These are phyloP conservation scores for Fusarium sp. DNA, from an alignment of 2,329 filamentous ascomycete genomes.

Conservation along the genomic window DNA sequence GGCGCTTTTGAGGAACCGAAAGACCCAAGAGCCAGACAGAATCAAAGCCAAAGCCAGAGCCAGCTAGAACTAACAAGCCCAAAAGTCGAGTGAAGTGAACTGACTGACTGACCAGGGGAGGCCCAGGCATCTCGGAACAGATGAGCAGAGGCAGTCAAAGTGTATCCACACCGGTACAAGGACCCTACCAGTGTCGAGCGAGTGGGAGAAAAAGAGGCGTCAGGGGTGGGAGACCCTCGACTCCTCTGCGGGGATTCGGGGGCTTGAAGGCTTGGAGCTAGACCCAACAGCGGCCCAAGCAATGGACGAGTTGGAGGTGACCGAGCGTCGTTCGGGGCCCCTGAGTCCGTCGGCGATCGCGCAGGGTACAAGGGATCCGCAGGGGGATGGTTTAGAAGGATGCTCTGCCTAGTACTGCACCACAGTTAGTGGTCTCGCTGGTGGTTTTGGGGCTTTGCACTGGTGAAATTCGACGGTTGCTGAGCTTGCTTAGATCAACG, in stretches of 20 bases:
- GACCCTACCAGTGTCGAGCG: constrained; percentile 23
- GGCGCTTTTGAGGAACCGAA: constrained; percentile 38
- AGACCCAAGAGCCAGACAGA: background rate
- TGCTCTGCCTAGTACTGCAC: constrained; percentile 16
- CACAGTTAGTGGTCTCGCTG: background rate
- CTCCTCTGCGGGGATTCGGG: constrained; percentile 39
- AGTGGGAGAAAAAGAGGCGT: constrained; percentile 39
- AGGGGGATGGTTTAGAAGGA: constrained; percentile 19
- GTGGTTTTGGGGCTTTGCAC: constrained; percentile 1
- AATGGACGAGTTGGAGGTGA: constrained; percentile 33
- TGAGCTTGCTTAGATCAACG: constrained; percentile 17
- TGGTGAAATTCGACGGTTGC: constrained; percentile 11
- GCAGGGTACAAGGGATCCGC: constrained; percentile 31
- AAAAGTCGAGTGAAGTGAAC: constrained; percentile 31
- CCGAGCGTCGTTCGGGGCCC: constrained; percentile 42
- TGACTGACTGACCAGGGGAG: constrained; percentile 28
- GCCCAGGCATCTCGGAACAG: constrained; percentile 30
- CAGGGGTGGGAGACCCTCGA: constrained; percentile 40
- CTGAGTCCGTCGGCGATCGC: constrained; percentile 41
- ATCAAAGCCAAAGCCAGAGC: background rate
- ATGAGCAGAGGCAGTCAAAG: constrained; percentile 28
- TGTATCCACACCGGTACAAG: constrained; percentile 26
- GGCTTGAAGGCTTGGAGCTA: constrained; percentile 39
- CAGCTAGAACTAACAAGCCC: constrained; percentile 17
- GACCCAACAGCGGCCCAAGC: constrained; percentile 39